phyloP scores from a whole-genome alignment of 139 green algal species.

The Ulvella scutata region DNA sequence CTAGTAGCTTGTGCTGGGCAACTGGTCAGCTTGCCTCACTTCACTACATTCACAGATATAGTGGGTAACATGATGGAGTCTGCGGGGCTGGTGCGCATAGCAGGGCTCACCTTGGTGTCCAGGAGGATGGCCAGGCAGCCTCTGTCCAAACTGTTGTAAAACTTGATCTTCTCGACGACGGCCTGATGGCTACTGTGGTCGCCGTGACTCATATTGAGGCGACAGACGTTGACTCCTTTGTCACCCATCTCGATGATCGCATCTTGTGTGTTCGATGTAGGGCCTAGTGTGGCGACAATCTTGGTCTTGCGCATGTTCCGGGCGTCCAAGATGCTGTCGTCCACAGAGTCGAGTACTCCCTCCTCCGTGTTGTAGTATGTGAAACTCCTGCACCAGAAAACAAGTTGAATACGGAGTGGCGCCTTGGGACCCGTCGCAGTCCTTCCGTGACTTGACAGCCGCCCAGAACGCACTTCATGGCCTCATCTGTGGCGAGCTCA shows the following conservation, averaged over 20 bases:
- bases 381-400: not conserved
- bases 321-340: not conserved
- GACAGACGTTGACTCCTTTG: constrained; percentile 51
- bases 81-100: no score
- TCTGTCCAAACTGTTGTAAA: constrained; percentile 47
- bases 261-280: constrained; percentile 36
- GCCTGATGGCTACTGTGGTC: constrained; percentile 48
- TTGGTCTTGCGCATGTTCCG: constrained; percentile 31
- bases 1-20: no score
- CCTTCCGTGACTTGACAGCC: no score
- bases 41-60: no score
- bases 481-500: not conserved
- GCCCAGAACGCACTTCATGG: no score
- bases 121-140: constrained; percentile 53
- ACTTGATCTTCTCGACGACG: constrained; percentile 58
- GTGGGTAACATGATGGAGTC: no score
- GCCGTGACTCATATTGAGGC: constrained; percentile 71
- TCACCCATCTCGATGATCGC: constrained; percentile 49
- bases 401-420: no score
- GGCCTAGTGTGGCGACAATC: constrained; percentile 65
- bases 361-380: not conserved
- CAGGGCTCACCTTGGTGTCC: constrained; percentile 47
- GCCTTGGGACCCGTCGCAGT: no score
- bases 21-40: no score
- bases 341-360: not conserved